phyloP scores from a whole-genome alignment of 192 early-diverging fungal genomes.

The Polychytrium aggregatum region DNA sequence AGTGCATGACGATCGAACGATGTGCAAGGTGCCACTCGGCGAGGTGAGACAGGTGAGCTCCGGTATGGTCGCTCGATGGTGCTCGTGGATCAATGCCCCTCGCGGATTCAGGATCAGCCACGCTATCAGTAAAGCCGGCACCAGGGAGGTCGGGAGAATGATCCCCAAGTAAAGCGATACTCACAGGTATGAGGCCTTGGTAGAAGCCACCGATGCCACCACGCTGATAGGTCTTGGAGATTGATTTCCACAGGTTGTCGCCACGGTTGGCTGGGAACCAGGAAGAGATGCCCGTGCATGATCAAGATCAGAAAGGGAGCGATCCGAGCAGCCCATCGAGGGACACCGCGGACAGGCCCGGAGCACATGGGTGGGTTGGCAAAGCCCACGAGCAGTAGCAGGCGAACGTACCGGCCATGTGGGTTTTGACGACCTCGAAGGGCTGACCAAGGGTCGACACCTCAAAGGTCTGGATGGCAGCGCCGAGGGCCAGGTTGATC shows the following conservation, averaged over 20 bases:
- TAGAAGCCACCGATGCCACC: slow-evolving; percentile 89
- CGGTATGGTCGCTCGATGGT: no score
- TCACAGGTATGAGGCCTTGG: slow-evolving; percentile 72
- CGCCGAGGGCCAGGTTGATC: slow-evolving; percentile 80
- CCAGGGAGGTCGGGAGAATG: no score
- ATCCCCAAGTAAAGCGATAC: background rate
- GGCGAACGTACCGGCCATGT: slow-evolving; percentile 15
- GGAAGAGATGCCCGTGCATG: no score
- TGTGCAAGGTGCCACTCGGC: no score
- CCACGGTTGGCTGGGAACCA: slow-evolving; percentile 68
- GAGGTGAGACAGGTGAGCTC: no score
- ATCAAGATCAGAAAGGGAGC: no score
- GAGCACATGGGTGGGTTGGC: no score
- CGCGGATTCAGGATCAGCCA: no score
- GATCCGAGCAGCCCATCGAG: no score
- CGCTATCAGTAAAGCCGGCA: no score
- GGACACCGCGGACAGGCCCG: no score
- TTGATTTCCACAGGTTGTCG: slow-evolving; percentile 57
- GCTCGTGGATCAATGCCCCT: no score
- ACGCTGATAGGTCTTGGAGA: slow-evolving; percentile 65
- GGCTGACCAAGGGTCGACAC: slow-evolving; percentile 92
- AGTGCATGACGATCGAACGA: background rate
- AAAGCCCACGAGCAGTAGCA: background rate
- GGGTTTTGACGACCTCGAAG: slow-evolving; percentile 49
- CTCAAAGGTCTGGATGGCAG: slow-evolving; percentile 61